Percentiles rank a stretch among this genome's conserved stretches.
phyloP scores from a whole-genome alignment of 352 stramenopile species.

The Thalassiosira hispida region DNA sequence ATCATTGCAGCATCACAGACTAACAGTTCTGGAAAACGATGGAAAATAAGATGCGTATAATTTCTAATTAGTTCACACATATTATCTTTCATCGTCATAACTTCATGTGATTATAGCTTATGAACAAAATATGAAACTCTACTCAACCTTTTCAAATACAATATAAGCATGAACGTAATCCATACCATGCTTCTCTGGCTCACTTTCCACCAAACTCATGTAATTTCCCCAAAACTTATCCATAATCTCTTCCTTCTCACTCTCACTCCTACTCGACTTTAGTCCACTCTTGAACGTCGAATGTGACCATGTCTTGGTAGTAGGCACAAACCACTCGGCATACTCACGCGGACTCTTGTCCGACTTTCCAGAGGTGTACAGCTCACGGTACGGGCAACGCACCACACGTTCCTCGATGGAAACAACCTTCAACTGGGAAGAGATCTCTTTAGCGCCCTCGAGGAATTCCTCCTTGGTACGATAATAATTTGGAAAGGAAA shows the following conservation, averaged over 20 bases:
- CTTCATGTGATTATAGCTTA: no score
- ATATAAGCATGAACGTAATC: constrained; percentile 64
- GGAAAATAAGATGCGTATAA: no score
- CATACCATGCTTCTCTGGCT: constrained; percentile 52
- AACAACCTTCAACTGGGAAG: constrained; percentile 40
- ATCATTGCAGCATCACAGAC: no score
- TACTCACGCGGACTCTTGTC: constrained; percentile 39
- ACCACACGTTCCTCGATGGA: constrained; percentile 52
- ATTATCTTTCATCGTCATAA: no score
- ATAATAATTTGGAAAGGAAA: constrained; percentile 72
- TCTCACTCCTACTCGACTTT: constrained; percentile 23
- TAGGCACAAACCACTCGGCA: constrained; percentile 51
- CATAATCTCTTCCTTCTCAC: constrained; percentile 55
- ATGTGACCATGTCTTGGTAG: constrained; percentile 54
- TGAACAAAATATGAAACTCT: background rate
- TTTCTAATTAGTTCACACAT: no score
- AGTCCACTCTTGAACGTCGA: constrained; percentile 53
- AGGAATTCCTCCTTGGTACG: constrained; percentile 56
- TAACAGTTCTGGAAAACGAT: no score
- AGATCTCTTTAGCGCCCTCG: constrained; percentile 27
- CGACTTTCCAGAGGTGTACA: constrained; percentile 37
- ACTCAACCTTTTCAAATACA: constrained; percentile 50
- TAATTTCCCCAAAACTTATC: constrained; percentile 62
- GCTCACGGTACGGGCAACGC: constrained; percentile 57
- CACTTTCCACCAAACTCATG: constrained; percentile 47